Conservation (phyloP, 257 asterid species). For the Plantago major region DNA sequence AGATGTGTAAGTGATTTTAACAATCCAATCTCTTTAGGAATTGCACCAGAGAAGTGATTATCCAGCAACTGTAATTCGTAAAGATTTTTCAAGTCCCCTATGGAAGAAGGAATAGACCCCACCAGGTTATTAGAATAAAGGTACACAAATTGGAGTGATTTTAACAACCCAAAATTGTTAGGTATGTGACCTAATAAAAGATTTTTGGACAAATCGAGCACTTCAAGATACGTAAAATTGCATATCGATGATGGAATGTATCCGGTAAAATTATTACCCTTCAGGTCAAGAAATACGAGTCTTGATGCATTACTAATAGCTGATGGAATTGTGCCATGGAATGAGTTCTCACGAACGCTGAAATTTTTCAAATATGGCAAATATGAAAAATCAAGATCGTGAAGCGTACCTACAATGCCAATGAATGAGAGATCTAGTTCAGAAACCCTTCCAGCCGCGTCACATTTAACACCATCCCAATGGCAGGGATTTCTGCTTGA, state of each 20-base stretch:
- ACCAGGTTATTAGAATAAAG: neutral
- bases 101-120: constrained; percentile 15
- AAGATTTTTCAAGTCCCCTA: constrained; percentile 15
- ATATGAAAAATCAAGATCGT: constrained; percentile 20
- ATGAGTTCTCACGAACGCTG: constrained; percentile 5
- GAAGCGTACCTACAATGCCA: constrained; percentile 24
- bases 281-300: neutral
- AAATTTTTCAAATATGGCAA: constrained; percentile 7
- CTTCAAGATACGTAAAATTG: neutral
- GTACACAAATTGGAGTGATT: too few species aligned
- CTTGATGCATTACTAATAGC: neutral
- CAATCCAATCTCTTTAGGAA: constrained; percentile 28
- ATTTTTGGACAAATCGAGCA: constrained; percentile 10
- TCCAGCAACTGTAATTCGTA: neutral
- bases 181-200: too few species aligned
- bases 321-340: constrained; percentile 19
- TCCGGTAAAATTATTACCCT: neutral
- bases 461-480: constrained; percentile 24
- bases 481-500: neutral
- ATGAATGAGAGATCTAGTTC: constrained; percentile 14
- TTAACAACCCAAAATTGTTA: too few species aligned
- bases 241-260: neutral
- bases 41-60: constrained; percentile 23
- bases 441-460: constrained; percentile 8
- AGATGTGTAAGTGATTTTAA: neutral